Base-by-base conservation (phyloP, 78 protist species). In the slime mould (Dictyostelium discoideum) region DNA sequence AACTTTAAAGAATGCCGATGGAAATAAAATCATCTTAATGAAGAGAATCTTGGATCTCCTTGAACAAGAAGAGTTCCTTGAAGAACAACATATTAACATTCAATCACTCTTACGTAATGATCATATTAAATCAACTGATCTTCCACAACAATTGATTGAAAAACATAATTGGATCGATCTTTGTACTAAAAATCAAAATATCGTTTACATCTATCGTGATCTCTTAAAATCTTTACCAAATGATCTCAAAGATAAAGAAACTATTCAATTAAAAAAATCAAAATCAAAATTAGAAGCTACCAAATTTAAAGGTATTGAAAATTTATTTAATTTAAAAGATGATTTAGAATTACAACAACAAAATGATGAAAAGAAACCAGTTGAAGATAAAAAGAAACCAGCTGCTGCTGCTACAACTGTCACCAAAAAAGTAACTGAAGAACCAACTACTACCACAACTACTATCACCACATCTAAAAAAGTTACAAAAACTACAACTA, bases 11-110 rank as follows among this genome's bases (percentile, higher is more conserved):
- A 32, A 80, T 63, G 54, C 50, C 14, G 69, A 32, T 24, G 94
- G 94, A 32, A 80, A 78, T 76, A 88, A 88, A 63, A 88, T 80
- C n/a, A 88, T 78, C 32, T 54, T 88, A 32, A 81, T 67, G 54
- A 88, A 88, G 8, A 88, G 76, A 48, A 26, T 88, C 8, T 20
- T 88, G 9, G 87, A 80, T 18, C 14, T 42, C 2, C 11, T 88
- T 2, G 73, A 85, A 32, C 37, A 32, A 5, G 24, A 20, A 2
- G 87, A 88, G 16, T 20, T 88, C 22, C 46, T 78, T n/a, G 37
- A 26, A 14, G 73, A 78, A 42, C 77, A 78, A 42, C 72, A 60
- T 26, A 37, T 85, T 11, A 78, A 80, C 65, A 29, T 88, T 29
- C 94, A 88, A 80, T 26, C 54, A 8, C 44, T 88, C 16, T 46